These are phyloP conservation scores for Rhynchospora breviuscula DNA, from an alignment of 176 grass and related monocot genomes.

Conservation along the genomic window DNA sequence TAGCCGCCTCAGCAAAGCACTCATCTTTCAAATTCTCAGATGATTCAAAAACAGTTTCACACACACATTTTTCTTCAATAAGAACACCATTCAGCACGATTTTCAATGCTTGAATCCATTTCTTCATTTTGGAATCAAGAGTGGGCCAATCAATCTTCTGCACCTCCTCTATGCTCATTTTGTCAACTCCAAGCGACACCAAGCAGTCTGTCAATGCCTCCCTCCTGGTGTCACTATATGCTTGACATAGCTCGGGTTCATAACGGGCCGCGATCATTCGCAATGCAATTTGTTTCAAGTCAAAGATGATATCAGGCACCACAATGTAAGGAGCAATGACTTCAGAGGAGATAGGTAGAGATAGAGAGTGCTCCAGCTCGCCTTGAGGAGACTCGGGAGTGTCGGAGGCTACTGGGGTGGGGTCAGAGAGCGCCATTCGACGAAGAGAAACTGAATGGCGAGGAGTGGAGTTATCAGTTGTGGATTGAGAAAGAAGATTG, in stretches of 20 bases:
- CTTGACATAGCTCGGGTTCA: slow-evolving; percentile 64
- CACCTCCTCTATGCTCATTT: slow-evolving; percentile 82
- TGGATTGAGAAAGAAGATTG: slow-evolving; percentile 50
- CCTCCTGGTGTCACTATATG: slow-evolving; percentile 66
- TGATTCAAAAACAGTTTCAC: slow-evolving; percentile 44
- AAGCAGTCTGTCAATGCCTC: slow-evolving; percentile 70
- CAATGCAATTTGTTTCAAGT: slow-evolving; percentile 57
- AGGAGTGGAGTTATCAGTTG: slow-evolving; percentile 20
- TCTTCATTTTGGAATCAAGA: slow-evolving; percentile 90
- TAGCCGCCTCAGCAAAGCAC: slow-evolving; percentile 75
- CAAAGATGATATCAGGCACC: slow-evolving; percentile 33
- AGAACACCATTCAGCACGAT: slow-evolving; percentile 44
- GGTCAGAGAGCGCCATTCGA: slow-evolving; percentile 52
- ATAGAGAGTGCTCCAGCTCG: slow-evolving; percentile 33
- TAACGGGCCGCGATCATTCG: slow-evolving; percentile 74
- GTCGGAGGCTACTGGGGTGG: slow-evolving; percentile 31
- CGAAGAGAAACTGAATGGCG: slow-evolving; percentile 57
- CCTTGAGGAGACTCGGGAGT: slow-evolving; percentile 39
- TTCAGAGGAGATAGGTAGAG: slow-evolving; percentile 39
- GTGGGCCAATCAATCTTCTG: slow-evolving; percentile 69
- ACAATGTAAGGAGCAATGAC: slow-evolving; percentile 62
- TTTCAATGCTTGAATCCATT: slow-evolving; percentile 83
- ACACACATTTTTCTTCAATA: slow-evolving; percentile 61
- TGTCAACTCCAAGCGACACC: slow-evolving; percentile 55
- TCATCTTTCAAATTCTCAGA: slow-evolving; percentile 49